phyloP scores from a whole-genome alignment of 192 early-diverging fungal species.

The Entophlyctis luteolus region DNA sequence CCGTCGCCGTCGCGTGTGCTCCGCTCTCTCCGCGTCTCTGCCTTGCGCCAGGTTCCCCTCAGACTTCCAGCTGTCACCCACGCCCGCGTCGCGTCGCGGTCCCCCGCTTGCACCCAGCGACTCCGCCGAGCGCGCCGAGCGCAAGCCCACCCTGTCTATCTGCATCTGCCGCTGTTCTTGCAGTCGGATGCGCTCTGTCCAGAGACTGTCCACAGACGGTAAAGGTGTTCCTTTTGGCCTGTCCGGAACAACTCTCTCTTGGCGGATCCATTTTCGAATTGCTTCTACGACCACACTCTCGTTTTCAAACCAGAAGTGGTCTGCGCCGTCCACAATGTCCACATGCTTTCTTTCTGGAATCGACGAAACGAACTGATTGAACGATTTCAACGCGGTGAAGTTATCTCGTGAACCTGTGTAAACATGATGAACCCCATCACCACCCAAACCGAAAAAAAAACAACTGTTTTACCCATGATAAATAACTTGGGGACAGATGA shows the following conservation, averaged over 20 bases:
- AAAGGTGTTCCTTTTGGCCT: not conserved
- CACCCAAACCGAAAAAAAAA: not conserved
- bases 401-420: slow-evolving; percentile 12
- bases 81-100: no score
- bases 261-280: slow-evolving; percentile 18
- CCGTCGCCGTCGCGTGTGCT: no score
- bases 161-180: no score
- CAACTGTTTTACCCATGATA: not conserved
- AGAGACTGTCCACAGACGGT: not conserved
- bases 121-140: no score
- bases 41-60: no score
- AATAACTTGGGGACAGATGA: not conserved
- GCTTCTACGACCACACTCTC: slow-evolving; percentile 10
- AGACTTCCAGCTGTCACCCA: no score
- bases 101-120: no score
- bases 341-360: not conserved
- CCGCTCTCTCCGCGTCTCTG: no score
- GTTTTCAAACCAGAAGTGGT: slow-evolving; percentile 24
- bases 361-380: not conserved
- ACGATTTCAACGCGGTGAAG: slow-evolving; percentile 10
- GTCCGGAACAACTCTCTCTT: slow-evolving; percentile 6
- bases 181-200: not conserved
- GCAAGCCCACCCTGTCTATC: no score
- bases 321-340: not conserved
- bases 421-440: not conserved